A percentile compares a stretch with the other conserved stretches of the same genome.
phyloP scores from a whole-genome alignment of 306 rosid species.

The Corylus heterophylla region DNA sequence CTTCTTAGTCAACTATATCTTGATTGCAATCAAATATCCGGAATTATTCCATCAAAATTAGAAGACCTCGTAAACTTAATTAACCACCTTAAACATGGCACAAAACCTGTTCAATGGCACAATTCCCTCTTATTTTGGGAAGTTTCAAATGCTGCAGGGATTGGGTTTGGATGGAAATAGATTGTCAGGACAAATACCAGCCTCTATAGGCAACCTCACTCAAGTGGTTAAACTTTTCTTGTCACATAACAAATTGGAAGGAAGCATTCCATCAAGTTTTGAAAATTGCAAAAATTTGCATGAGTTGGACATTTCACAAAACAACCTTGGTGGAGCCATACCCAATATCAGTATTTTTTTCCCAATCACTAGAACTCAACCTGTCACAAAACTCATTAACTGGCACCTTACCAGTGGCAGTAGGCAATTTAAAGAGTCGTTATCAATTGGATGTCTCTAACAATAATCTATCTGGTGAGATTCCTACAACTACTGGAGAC shows the following conservation, averaged over 20 bases:
- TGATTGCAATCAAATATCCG: too few species aligned
- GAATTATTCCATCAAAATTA: too few species aligned
- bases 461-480: too few species aligned
- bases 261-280: conserved; percentile 36
- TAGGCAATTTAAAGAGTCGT: too few species aligned
- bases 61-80: conserved; percentile 16
- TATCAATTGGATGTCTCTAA: too few species aligned
- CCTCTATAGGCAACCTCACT: conserved; percentile 35
- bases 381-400: conserved; percentile 25
- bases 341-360: conserved; percentile 5
- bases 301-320: background rate
- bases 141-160: conserved; percentile 9
- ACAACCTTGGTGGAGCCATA: conserved; percentile 35
- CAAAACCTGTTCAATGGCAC: conserved; percentile 5
- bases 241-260: conserved; percentile 27
- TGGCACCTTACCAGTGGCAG: too few species aligned
- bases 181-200: conserved; percentile 28
- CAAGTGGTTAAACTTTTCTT: conserved; percentile 10
- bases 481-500: too few species aligned
- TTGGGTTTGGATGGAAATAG: conserved; percentile 6
- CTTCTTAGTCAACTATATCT: too few species aligned
- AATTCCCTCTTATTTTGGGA: conserved; percentile 34
- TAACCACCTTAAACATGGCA: background rate
- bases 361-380: conserved; percentile 13
- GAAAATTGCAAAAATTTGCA: conserved; percentile 21